These are phyloP conservation scores for Knufia petricola DNA, from an alignment of 2,329 filamentous ascomycete species.

Conservation along the genomic window DNA sequence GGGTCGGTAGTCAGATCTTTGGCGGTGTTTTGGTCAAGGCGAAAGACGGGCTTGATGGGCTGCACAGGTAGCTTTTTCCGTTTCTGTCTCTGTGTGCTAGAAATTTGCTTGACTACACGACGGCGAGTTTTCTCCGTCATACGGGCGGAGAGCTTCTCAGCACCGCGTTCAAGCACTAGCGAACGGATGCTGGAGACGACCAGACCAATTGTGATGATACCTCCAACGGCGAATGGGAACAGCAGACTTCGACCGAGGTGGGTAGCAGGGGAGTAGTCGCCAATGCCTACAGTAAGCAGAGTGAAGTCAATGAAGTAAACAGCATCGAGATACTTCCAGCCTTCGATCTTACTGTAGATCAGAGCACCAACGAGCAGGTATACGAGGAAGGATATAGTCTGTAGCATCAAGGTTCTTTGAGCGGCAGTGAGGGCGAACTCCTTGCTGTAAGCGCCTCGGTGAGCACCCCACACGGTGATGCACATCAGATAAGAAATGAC, in stretches of 20 bases:
- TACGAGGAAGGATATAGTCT: conserved; percentile 33
- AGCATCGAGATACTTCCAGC: conserved; percentile 44
- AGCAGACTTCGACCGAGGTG: conserved; percentile 42
- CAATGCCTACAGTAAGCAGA: conserved; percentile 46
- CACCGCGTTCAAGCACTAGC: conserved; percentile 31
- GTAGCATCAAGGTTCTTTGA: conserved; percentile 44
- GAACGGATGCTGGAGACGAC: conserved; percentile 44
- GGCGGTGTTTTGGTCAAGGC: conserved; percentile 10
- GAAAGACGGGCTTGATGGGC: conserved; percentile 9
- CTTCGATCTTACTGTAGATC: conserved; percentile 36
- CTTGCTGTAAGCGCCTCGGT: conserved; percentile 44
- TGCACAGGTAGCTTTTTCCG: conserved; percentile 9
- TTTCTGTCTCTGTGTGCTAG: conserved; percentile 6
- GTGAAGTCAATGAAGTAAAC: conserved; percentile 50
- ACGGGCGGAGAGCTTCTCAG: conserved; percentile 28
- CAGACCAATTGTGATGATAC: conserved; percentile 46
- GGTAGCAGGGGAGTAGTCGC: conserved; percentile 41
- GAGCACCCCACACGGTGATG: conserved; percentile 47
- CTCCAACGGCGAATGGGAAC: conserved; percentile 47
- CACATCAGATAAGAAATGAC: conserved; percentile 46
- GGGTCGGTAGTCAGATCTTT: conserved; percentile 14
- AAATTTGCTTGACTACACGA: conserved; percentile 24
- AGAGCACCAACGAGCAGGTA: conserved; percentile 33
- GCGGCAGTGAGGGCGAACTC: conserved; percentile 47
- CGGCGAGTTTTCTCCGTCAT: conserved; percentile 29